phyloP scores from a whole-genome alignment of 768 basidiomycete genomes.

The Collybiopsis luxurians region DNA sequence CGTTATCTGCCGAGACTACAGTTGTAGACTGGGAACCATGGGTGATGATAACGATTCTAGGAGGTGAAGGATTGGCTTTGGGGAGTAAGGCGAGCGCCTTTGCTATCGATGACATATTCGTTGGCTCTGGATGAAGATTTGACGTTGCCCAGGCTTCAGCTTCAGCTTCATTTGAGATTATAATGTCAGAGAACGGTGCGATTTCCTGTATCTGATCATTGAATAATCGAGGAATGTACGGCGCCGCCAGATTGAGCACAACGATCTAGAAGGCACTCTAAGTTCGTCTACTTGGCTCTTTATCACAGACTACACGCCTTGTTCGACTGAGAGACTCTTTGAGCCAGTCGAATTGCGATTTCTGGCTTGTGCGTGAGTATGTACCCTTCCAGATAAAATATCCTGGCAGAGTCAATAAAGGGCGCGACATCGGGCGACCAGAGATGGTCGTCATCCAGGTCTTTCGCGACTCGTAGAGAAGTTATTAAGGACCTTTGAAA shows the following conservation, averaged over 20 bases:
- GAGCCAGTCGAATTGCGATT: conserved; percentile 51
- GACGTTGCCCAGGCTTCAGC: conserved; percentile 61
- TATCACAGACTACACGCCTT: conserved; percentile 40
- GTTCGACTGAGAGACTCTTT: conserved; percentile 51
- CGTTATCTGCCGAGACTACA: conserved; percentile 45
- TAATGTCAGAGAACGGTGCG: conserved; percentile 62
- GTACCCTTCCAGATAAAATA: conserved; percentile 75
- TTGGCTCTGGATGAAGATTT: conserved; percentile 46
- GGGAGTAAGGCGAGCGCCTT: conserved; percentile 49
- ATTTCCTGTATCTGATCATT: conserved; percentile 61
- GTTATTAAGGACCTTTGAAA: conserved; percentile 62
- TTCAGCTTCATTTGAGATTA: conserved; percentile 77
- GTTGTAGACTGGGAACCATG: conserved; percentile 63
- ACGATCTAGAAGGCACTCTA: conserved; percentile 45
- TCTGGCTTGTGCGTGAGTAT: conserved; percentile 75
- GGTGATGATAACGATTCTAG: conserved; percentile 68
- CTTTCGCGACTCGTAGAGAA: conserved; percentile 66
- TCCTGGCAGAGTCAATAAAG: conserved; percentile 55
- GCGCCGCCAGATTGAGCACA: conserved; percentile 71
- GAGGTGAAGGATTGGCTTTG: conserved; percentile 54
- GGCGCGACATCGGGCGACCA: conserved; percentile 51
- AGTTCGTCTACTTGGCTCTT: background rate
- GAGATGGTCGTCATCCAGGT: conserved; percentile 60
- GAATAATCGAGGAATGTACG: conserved; percentile 78
- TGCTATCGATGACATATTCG: conserved; percentile 51